These are phyloP conservation scores for Rhododendron vialii DNA, from an alignment of 148 eudicot species.

Conservation along the genomic window DNA sequence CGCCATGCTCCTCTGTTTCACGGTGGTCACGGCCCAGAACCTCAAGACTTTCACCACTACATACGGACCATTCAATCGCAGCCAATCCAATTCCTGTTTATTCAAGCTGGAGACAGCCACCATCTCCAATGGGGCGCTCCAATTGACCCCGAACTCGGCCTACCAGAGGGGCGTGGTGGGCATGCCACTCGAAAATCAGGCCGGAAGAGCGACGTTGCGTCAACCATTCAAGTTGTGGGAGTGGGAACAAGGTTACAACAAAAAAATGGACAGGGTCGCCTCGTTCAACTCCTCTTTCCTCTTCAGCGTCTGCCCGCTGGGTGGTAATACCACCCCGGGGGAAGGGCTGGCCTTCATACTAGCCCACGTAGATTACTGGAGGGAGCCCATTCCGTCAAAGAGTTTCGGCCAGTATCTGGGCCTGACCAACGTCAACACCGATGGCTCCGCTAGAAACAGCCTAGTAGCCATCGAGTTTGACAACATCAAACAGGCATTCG, in stretches of 20 bases:
- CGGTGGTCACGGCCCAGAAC: too few species aligned
- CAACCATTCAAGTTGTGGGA: slow-evolving; percentile 42
- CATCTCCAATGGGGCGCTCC: neutral
- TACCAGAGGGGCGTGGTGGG: too few species aligned
- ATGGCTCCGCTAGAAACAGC: slow-evolving; percentile 27
- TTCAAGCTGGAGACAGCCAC: too few species aligned
- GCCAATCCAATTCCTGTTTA: too few species aligned
- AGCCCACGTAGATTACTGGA: neutral
- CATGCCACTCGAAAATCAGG: neutral
- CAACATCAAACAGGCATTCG: slow-evolving; percentile 42
- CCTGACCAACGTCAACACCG: slow-evolving; percentile 48
- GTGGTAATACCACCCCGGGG: slow-evolving; percentile 9
- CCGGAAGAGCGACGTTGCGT: slow-evolving; percentile 44
- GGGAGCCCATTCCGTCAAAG: slow-evolving; percentile 29
- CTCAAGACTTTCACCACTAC: too few species aligned
- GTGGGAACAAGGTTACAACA: slow-evolving; percentile 23
- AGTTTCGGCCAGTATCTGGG: slow-evolving; percentile 61
- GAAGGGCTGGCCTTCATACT: slow-evolving; percentile 70
- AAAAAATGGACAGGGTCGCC: slow-evolving; percentile 12
- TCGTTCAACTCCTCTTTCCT: slow-evolving; percentile 62
- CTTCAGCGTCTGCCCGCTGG: slow-evolving; percentile 15
- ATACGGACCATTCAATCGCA: too few species aligned
- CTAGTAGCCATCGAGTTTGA: slow-evolving; percentile 77
- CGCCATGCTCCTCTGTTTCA: too few species aligned
- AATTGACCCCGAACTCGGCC: neutral